phyloP scores from a whole-genome alignment of 805 yeast genomes.

The Lipomyces spencermartinsiae region DNA sequence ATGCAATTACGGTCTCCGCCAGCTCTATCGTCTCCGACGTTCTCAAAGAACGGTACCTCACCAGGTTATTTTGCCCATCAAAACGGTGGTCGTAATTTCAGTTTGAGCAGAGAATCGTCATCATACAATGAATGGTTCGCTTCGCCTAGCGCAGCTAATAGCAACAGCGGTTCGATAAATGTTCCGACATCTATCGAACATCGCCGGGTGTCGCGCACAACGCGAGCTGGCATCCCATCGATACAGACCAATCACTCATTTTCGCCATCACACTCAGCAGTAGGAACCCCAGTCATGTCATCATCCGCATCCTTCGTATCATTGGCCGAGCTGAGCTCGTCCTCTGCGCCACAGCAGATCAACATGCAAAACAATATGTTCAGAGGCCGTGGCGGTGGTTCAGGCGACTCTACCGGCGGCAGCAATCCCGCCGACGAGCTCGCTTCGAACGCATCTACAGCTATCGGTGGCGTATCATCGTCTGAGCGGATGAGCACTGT shows the following conservation, averaged over 20 bases:
- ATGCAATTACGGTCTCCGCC: constrained; percentile 24
- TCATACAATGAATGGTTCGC: constrained; percentile 14
- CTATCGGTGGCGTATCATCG: constrained; percentile 56
- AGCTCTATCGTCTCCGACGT: constrained; percentile 23
- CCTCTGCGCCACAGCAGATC: constrained; percentile 14
- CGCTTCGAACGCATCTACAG: constrained; percentile 30
- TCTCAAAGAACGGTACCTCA: constrained; percentile 21
- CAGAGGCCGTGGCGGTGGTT: constrained; percentile 3
- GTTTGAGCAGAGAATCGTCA: constrained; percentile 27
- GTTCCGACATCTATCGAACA: constrained; percentile 29
- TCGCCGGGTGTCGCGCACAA: constrained; percentile 23
- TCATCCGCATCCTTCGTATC: constrained; percentile 36
- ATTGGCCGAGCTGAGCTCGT: constrained; percentile 9
- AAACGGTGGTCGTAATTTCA: constrained; percentile 11
- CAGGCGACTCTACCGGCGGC: constrained; percentile 13
- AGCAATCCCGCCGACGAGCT: constrained; percentile 23
- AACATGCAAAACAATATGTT: constrained; percentile 18
- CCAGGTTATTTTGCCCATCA: background rate
- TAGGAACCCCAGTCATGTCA: constrained; percentile 2
- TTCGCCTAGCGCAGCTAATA: background rate
- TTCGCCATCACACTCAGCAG: constrained; percentile 14
- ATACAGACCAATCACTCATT: background rate
- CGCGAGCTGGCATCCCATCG: constrained; percentile 2
- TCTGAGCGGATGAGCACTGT: constrained; percentile 74
- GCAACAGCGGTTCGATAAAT: constrained; percentile 13